Percentiles rank a stretch among this genome's conserved stretches.
phyloP scores from a whole-genome alignment of 768 basidiomycete species.

The Suillus americanus region DNA sequence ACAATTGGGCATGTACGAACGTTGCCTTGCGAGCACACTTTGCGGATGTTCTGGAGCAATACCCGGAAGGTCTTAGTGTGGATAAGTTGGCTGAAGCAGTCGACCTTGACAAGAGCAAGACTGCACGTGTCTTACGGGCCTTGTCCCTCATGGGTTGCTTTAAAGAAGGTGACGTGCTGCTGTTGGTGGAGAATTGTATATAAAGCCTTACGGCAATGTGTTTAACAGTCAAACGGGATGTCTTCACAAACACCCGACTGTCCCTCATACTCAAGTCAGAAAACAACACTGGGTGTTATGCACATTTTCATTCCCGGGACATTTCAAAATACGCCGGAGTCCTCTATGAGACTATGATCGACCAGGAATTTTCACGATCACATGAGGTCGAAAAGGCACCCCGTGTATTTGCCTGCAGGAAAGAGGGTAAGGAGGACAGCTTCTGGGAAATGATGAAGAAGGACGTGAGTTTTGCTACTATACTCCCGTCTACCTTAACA shows the following conservation, averaged over 20 bases:
- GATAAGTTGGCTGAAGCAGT: slow-evolving; percentile 23
- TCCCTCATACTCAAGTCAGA: slow-evolving; percentile 25
- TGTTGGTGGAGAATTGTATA: not conserved
- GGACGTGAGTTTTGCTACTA: slow-evolving; percentile 17
- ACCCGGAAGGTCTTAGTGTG: slow-evolving; percentile 29
- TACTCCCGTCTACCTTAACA: not conserved
- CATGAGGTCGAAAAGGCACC: slow-evolving; percentile 21
- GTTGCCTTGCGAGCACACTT: slow-evolving; percentile 24
- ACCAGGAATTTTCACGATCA: slow-evolving; percentile 23
- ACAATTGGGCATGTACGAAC: slow-evolving; percentile 26
- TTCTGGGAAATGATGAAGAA: slow-evolving; percentile 18
- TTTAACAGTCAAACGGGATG: slow-evolving; percentile 23
- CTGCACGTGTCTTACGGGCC: slow-evolving; percentile 29
- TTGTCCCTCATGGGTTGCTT: slow-evolving; percentile 32
- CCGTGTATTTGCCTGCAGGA: slow-evolving; percentile 17
- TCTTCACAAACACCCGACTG: slow-evolving; percentile 35
- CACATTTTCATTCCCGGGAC: slow-evolving; percentile 9
- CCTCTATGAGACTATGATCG: slow-evolving; percentile 25
- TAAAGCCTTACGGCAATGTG: not conserved
- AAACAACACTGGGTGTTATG: slow-evolving; percentile 12
- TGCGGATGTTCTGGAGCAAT: slow-evolving; percentile 23
- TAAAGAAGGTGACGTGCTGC: slow-evolving; percentile 22
- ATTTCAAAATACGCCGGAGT: slow-evolving; percentile 13
- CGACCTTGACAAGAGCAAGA: slow-evolving; percentile 26
- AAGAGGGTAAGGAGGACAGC: slow-evolving; percentile 14